These are phyloP conservation scores for Eucalyptus marginata DNA, from an alignment of 345 rosid genomes.

Conservation along the genomic window DNA sequence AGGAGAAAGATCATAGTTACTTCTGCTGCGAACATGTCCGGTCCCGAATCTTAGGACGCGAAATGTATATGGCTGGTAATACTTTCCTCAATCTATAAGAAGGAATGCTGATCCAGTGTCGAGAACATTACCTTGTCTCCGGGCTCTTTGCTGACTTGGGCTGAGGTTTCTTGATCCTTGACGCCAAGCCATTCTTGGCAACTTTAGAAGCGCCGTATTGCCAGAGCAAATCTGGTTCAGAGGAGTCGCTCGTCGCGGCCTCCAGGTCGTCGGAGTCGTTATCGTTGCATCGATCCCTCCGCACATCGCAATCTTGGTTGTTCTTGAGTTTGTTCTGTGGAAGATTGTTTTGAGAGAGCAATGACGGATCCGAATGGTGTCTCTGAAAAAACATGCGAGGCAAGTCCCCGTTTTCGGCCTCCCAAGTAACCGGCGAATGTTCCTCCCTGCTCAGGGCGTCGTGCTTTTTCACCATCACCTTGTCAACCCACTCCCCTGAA, in stretches of 20 bases:
- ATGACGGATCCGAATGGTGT: conserved; percentile 9
- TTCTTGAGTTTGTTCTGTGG: background rate
- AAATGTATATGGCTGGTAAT: background rate
- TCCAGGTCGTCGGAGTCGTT: conserved; percentile 44
- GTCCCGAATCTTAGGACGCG: background rate
- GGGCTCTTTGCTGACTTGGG: conserved; percentile 18
- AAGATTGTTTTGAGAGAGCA: conserved; percentile 26
- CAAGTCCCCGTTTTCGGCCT: conserved; percentile 23
- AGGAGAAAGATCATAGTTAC: background rate
- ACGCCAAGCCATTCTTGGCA: conserved; percentile 10
- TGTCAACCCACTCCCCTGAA: conserved; percentile 68
- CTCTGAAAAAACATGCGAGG: conserved; percentile 12
- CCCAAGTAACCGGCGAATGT: conserved; percentile 10
- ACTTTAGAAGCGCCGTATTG: conserved; percentile 38
- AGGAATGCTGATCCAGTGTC: background rate
- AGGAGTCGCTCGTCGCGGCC: conserved; percentile 61
- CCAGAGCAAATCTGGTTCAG: conserved; percentile 57
- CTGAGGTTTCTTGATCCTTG: conserved; percentile 47
- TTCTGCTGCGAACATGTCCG: background rate
- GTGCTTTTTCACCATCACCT: conserved; percentile 47
- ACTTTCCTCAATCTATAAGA: background rate
- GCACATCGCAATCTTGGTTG: conserved; percentile 30
- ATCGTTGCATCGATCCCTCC: conserved; percentile 17
- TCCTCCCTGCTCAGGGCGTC: conserved; percentile 25
- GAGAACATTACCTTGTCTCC: background rate